Base-by-base conservation (phyloP, 305 asterid species). In the Plantago coronopus region DNA sequence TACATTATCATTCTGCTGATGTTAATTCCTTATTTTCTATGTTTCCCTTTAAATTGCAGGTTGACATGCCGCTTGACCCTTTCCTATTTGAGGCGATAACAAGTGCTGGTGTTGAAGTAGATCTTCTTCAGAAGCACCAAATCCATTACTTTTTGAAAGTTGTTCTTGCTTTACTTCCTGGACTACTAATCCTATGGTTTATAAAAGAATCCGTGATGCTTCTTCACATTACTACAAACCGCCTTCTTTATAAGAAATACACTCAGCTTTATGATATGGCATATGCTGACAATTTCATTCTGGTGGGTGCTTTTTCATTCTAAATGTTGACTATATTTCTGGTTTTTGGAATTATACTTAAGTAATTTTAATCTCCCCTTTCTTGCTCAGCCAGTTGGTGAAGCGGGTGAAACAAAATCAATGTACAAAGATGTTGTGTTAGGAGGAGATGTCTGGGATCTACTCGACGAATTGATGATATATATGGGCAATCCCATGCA, bases 391-490 rank as follows among this genome's bases (percentile, higher is more conserved):
- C 95, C 99, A 69, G 88, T 87, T 63, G 84, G 91, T 76, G 90
- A 83, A 77, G 89, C 76, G 65, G 91, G 90, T 77, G 95, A 83
- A 77, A 81, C 93, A 20, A 89, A 89, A 75, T 77, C 95, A 15
- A 89, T 94, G 99, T 64, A 85, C 72, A 94, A 89, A 75, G 96
- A 91, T 61, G 95, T 94, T 31, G 89, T 94, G 53, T 71, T 94
- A 78, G 99, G 99, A 82, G 99, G 99, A 65, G 99, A 94, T 84
- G 96, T 89, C 57, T 94, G 99, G 99, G 99, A 94, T 76, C 95
- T 94, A 57, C 79, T 94, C 65, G 99, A 94, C 63, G 97, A 94
- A 75, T 65, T 94, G 84, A 94, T 94, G 99, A 64, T 94, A 67
- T 94, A 94, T 77, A 82, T 93, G 99, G 74, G 89, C 65, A 83